These are phyloP conservation scores for Turritis glabra DNA, from an alignment of 345 rosid genomes.

Conservation along the genomic window DNA sequence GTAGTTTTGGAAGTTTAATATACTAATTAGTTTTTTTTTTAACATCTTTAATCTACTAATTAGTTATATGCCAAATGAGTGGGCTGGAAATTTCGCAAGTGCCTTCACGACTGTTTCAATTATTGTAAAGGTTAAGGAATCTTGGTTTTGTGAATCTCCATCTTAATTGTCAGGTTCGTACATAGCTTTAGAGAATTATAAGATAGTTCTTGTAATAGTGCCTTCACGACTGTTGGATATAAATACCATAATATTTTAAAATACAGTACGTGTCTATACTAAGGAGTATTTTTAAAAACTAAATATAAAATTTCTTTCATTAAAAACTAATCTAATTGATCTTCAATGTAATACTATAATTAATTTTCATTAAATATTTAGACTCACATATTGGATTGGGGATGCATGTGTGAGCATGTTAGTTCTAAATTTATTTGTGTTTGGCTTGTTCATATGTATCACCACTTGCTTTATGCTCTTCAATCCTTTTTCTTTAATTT, in stretches of 20 bases:
- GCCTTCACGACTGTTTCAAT: constrained; percentile 31
- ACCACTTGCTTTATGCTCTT: constrained; percentile 29
- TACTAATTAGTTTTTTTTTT: too few species aligned
- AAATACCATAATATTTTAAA: background rate
- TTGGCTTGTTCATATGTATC: constrained; percentile 14
- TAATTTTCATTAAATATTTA: background rate
- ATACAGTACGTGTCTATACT: background rate
- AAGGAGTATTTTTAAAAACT: too few species aligned
- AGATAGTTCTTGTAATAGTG: background rate
- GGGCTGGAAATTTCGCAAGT: constrained; percentile 30
- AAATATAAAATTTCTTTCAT: background rate
- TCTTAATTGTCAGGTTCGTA: constrained; percentile 28
- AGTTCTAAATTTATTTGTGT: constrained; percentile 9
- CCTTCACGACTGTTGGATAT: background rate
- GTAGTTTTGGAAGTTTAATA: background rate
- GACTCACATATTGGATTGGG: constrained; percentile 11
- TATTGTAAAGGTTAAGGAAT: constrained; percentile 40
- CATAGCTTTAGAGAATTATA: background rate
- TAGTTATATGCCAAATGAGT: constrained; percentile 18
- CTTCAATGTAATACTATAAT: background rate
- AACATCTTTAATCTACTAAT: background rate
- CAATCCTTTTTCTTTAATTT: background rate
- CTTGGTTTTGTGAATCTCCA: constrained; percentile 31
- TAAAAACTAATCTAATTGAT: background rate
- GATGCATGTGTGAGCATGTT: constrained; percentile 41